A percentile compares a stretch with the other conserved stretches of the same genome.
These are phyloP conservation scores for Apiospora pterosperma DNA, from an alignment of 2,329 filamentous ascomycete genomes.

Conservation along the genomic window DNA sequence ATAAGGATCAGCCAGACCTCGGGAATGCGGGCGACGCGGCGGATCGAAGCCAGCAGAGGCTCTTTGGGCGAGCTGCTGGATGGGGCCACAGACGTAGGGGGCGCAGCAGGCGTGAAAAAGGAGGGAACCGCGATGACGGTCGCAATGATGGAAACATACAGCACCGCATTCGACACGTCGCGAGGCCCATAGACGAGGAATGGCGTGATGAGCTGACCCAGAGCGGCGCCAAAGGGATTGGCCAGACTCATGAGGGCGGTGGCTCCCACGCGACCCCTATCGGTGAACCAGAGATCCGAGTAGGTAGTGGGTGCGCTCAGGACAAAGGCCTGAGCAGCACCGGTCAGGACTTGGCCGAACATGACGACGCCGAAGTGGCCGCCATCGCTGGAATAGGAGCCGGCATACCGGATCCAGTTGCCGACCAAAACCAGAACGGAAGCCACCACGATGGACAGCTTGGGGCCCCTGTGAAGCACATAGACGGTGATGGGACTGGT, in stretches of 20 bases:
- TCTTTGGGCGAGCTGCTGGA: constrained; percentile 60
- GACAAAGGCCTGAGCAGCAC: constrained; percentile 88
- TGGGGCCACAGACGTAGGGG: constrained; percentile 73
- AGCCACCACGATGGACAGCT: constrained; percentile 69
- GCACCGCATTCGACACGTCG: constrained; percentile 76
- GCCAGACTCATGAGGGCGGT: constrained; percentile 82
- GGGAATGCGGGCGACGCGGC: constrained; percentile 53
- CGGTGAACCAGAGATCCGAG: constrained; percentile 92
- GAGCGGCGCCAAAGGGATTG: constrained; percentile 84
- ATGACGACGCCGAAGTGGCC: constrained; percentile 75
- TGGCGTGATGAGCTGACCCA: constrained; percentile 84
- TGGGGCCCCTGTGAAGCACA: constrained; percentile 76
- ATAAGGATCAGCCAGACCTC: constrained; percentile 79
- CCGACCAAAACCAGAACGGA: constrained; percentile 73
- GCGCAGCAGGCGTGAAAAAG: constrained; percentile 73
- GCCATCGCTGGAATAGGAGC: constrained; percentile 48
- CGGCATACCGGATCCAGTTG: constrained; percentile 89
- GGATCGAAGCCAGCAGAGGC: constrained; percentile 45
- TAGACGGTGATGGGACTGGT: constrained; percentile 72
- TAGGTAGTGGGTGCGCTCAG: constrained; percentile 86
- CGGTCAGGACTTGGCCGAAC: constrained; percentile 88
- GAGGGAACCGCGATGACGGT: constrained; percentile 66
- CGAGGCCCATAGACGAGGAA: constrained; percentile 62
- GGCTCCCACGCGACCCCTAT: constrained; percentile 76
- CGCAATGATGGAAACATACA: constrained; percentile 56